phyloP scores from a whole-genome alignment of 176 grass and related monocot genomes.

The Oryza longistaminata region DNA sequence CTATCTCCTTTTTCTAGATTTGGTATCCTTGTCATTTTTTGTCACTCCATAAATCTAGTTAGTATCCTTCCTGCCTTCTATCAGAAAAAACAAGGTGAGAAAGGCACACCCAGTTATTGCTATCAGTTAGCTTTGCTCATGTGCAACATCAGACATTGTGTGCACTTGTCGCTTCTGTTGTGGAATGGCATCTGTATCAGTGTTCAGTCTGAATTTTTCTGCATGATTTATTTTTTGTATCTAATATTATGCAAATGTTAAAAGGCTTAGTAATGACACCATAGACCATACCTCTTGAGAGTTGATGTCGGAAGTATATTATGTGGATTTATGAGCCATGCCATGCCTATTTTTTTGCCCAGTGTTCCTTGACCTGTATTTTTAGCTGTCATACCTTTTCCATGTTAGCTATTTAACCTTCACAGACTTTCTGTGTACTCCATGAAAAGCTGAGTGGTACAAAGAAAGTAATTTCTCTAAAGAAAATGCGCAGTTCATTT shows the following conservation, averaged over 20 bases:
- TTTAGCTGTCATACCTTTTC: not conserved
- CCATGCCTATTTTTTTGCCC: not conserved
- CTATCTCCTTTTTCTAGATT: conserved; percentile 1
- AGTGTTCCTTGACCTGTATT: not conserved
- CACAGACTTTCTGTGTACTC: not conserved
- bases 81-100: not conserved
- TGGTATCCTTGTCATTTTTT: not conserved
- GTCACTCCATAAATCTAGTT: conserved; percentile 7
- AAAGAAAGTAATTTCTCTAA: not conserved
- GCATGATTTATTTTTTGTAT: not conserved
- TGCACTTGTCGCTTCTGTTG: not conserved
- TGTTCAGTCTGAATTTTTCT: conserved; percentile 2
- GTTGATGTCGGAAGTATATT: not conserved
- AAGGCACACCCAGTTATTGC: not conserved
- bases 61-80: not conserved
- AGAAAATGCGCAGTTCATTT: not conserved
- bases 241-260: not conserved
- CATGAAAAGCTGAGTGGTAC: not conserved
- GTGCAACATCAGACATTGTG: not conserved
- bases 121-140: not conserved
- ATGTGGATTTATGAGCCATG: conserved; percentile 7
- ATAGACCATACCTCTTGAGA: not conserved
- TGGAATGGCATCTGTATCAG: not conserved
- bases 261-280: not conserved
- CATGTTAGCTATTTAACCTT: not conserved